Conservation (phyloP, 2,329 filamentous ascomycete genomes). For the Diaporthe aspalathi region DNA sequence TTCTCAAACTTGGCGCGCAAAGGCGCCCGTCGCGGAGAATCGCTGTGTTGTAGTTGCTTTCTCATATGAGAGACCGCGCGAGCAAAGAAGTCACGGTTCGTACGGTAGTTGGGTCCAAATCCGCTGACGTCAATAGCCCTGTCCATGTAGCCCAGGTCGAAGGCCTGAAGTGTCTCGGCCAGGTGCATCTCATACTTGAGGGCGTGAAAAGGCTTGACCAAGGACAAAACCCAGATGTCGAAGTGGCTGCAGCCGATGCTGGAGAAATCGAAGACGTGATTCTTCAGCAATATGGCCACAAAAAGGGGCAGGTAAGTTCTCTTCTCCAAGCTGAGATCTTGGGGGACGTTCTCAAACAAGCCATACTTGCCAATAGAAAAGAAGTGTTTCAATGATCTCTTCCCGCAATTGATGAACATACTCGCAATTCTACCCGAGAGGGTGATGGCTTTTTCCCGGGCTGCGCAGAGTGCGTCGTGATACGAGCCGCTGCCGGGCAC, state of each 20-base stretch:
- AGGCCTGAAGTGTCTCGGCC: slow-evolving; percentile 57
- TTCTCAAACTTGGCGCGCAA: slow-evolving; percentile 56
- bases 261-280: slow-evolving; percentile 59
- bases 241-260: slow-evolving; percentile 58
- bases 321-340: slow-evolving; percentile 53
- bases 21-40: slow-evolving; percentile 49
- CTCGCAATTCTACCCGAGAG: slow-evolving; percentile 60
- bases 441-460: slow-evolving; percentile 53
- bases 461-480: not conserved
- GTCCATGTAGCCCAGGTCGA: slow-evolving; percentile 57
- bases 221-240: slow-evolving; percentile 64
- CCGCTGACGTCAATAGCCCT: slow-evolving; percentile 51
- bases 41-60: slow-evolving; percentile 55
- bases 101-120: slow-evolving; percentile 58
- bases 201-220: slow-evolving; percentile 61
- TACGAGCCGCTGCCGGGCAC: not conserved
- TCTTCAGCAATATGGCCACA: slow-evolving; percentile 60
- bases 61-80: slow-evolving; percentile 64
- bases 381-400: slow-evolving; percentile 55
- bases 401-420: slow-evolving; percentile 57
- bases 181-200: slow-evolving; percentile 63
- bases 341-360: slow-evolving; percentile 59
- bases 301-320: slow-evolving; percentile 64
- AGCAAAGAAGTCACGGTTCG: slow-evolving; percentile 62
- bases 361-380: slow-evolving; percentile 61